Conservation (phyloP, 2,329 filamentous ascomycete species). For the Sporothrix luriei region DNA sequence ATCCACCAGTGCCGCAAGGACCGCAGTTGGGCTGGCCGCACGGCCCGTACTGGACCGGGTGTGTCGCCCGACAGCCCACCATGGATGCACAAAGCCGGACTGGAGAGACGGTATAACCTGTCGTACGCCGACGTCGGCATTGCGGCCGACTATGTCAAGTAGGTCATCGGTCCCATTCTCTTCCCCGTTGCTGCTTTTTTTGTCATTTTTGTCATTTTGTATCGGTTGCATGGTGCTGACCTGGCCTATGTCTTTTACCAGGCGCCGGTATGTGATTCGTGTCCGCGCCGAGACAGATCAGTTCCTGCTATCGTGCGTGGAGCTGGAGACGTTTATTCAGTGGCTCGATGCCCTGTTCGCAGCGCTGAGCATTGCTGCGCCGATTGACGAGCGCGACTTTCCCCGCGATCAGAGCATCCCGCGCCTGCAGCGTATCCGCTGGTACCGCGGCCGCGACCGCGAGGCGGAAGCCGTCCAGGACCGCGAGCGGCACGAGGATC, state of each 20-base stretch:
- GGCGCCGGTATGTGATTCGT: conserved; percentile 68
- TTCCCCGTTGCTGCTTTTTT: too few species aligned
- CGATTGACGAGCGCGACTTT: conserved; percentile 70
- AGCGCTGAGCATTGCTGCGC: conserved; percentile 71
- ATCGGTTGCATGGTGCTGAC: conserved; percentile 5
- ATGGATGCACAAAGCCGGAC: conserved; percentile 56
- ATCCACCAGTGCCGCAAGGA: conserved; percentile 66
- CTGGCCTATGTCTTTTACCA: conserved; percentile 39
- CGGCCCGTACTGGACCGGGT: conserved; percentile 51
- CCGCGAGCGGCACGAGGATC: conserved; percentile 27
- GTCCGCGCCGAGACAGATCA: conserved; percentile 73
- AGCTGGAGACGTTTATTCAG: conserved; percentile 65
- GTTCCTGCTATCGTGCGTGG: conserved; percentile 67
- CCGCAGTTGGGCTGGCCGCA: conserved; percentile 52
- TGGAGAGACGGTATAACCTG: conserved; percentile 70
- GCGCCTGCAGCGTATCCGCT: conserved; percentile 57
- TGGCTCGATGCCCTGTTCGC: conserved; percentile 71
- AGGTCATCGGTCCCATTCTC: conserved; percentile 41
- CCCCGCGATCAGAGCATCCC: conserved; percentile 65
- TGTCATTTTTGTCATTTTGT: neutral
- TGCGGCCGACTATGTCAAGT: conserved; percentile 72
- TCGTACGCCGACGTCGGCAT: conserved; percentile 75
- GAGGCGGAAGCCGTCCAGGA: conserved; percentile 36
- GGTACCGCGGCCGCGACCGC: conserved; percentile 49
- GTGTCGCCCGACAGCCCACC: conserved; percentile 55